phyloP scores from a whole-genome alignment of 257 asterid genomes.

The Plantago major region DNA sequence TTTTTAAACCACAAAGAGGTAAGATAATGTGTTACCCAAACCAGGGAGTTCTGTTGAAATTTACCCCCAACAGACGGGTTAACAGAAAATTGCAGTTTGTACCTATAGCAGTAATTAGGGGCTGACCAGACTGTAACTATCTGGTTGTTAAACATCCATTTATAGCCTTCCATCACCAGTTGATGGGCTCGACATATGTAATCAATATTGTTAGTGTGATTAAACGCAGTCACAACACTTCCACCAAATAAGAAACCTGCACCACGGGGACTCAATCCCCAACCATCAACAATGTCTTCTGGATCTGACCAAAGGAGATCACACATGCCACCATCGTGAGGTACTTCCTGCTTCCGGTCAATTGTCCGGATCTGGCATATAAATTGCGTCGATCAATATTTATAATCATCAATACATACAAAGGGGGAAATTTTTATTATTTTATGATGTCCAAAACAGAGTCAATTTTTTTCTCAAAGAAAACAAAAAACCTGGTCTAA shows the following conservation, averaged over 20 bases:
- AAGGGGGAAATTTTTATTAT: constrained; percentile 6
- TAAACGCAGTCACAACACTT: constrained; percentile 75
- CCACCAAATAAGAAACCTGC: constrained; percentile 97
- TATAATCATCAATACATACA: constrained; percentile 4
- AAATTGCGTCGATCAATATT: constrained; percentile 21
- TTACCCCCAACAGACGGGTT: background rate
- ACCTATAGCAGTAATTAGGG: constrained; percentile 98
- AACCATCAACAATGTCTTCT: constrained; percentile 89
- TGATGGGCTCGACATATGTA: constrained; percentile 98
- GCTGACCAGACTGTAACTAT: constrained; percentile 99
- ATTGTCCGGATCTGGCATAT: constrained; percentile 69
- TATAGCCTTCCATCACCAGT: constrained; percentile 96
- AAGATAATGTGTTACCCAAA: background rate
- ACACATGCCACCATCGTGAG: constrained; percentile 99
- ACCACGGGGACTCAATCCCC: constrained; percentile 99
- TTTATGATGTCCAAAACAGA: background rate
- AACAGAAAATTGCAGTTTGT: background rate
- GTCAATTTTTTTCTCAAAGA: too few relatives aligned
- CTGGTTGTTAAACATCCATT: constrained; percentile 94
- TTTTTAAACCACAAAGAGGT: background rate
- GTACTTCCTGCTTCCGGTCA: constrained; percentile 98
- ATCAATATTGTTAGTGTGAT: constrained; percentile 77
- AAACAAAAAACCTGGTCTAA: constrained; percentile 70
- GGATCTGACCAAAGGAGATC: constrained; percentile 99
- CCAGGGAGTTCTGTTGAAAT: background rate